Percentiles rank a stretch among this genome's conserved stretches.
These are phyloP conservation scores for Onygenales sp. DNA, from an alignment of 2,329 filamentous ascomycete genomes.

Conservation along the genomic window DNA sequence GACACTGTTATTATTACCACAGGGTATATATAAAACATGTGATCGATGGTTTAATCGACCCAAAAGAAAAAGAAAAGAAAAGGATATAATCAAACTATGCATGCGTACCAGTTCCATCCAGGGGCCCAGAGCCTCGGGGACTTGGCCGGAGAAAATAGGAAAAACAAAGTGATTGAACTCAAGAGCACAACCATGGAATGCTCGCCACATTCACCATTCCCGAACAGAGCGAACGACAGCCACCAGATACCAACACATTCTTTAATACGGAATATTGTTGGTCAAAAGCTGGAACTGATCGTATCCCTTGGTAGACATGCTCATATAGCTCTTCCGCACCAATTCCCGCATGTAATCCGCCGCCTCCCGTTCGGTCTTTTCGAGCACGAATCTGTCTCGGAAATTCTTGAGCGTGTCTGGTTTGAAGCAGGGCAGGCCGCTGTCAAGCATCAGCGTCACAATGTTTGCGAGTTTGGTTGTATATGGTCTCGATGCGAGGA, in stretches of 20 bases:
- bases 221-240: not conserved
- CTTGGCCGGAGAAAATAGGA: no score
- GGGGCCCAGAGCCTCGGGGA: no score
- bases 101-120: no score
- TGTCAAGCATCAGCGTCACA: slow-evolving; percentile 91
- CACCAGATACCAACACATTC: not conserved
- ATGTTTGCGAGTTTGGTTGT: slow-evolving; percentile 83
- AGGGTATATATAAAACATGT: no score
- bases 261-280: slow-evolving; percentile 88
- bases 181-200: not conserved
- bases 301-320: slow-evolving; percentile 87
- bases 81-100: no score
- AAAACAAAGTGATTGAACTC: no score
- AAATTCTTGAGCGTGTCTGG: slow-evolving; percentile 91
- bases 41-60: no score
- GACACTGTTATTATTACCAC: no score
- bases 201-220: not conserved
- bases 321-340: slow-evolving; percentile 81
- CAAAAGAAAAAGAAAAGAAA: no score
- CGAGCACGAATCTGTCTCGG: slow-evolving; percentile 81
- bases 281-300: slow-evolving; percentile 97
- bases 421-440: slow-evolving; percentile 94
- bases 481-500: slow-evolving; percentile 78
- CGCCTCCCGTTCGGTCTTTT: slow-evolving; percentile 84
- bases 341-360: slow-evolving; percentile 88